Base-by-base conservation (phyloP, 495 filamentous ascomycete species). In the Tetracladium marchalianum region DNA sequence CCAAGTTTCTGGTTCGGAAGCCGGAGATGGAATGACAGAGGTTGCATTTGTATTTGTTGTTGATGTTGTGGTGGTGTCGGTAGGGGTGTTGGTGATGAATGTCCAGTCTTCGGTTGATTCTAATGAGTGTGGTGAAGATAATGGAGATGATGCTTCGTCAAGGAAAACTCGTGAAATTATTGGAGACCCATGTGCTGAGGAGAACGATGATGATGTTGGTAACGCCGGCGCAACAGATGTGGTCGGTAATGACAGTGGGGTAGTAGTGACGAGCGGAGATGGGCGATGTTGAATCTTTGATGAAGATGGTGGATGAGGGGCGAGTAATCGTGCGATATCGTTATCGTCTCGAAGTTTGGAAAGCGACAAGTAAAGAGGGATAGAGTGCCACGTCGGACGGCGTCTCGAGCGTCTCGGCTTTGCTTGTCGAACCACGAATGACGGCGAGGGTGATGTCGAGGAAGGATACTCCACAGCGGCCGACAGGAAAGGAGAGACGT, bases 211-310 rank as follows among this genome's bases (percentile, higher is more conserved):
- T 27, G 22, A 3, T 27, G 22, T 27, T 27, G 22, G 22, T 33
- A 51, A 51, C 48, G 54, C 44, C 44, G 47, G 36, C 11, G 39
- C 13, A 33, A 39, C 9, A 8, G 46, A n/a, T n/a, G n/a, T 15
- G 13, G 13, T 11, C 43, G 56, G 52, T 55, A 59, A 46, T 37
- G 56, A 59, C 56, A 50, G 56, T 51, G 56, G 46, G 52, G 41
- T 48, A 45, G 50, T 45, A 9, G 44, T 27, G 33, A 37, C 38
- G 36, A 16, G 34, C 5, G 18, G 31, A 24, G 27, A 35, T 17
- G 8, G 43, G 19, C 44, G 49, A 52, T 55, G 52, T 53, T 55
- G 55, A 47, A 55, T 55, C 45, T 36, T 8, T 19, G 45, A n/a
- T 48, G 55, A 35, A 35, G 51, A 32, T 2, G 36, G 32, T 12